Evolutionary conservation across 1,284 basidiomycete species (phyloP).

Genomic region (Leccinum fuscescens): DNA sequence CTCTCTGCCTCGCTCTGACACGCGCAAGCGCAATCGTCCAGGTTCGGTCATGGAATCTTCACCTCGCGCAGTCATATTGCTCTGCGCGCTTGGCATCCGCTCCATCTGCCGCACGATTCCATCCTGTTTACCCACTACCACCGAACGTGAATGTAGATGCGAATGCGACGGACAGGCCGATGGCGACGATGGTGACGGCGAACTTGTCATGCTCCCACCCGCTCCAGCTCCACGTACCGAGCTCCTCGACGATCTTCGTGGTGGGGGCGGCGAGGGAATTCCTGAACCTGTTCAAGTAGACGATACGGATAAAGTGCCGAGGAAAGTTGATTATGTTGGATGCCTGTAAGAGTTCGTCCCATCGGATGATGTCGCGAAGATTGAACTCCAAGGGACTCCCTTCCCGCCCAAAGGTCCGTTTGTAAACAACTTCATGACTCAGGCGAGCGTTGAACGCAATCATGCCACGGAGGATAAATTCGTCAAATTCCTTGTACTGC

Average conservation of each 20-base stretch:
- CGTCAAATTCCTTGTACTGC: constrained; percentile 66
- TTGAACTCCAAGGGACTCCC: constrained; percentile 99
- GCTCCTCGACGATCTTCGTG: constrained; percentile 17
- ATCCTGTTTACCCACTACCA: constrained; percentile 9
- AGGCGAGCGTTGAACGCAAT: constrained; percentile 81
- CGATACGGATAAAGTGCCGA: constrained; percentile 49
- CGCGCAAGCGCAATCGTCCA: not conserved
- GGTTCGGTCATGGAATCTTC: not conserved
- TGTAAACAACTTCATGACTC: constrained; percentile 68
- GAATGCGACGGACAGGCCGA: not conserved
- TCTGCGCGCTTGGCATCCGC: constrained; percentile 28
- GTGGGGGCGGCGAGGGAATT: constrained; percentile 37
- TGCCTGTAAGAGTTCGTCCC: constrained; percentile 66
- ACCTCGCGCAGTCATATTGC: constrained; percentile 31
- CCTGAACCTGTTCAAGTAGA: constrained; percentile 90
- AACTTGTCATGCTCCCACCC: constrained; percentile 6
- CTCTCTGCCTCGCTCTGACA: not conserved
- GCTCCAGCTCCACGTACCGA: constrained; percentile 9
- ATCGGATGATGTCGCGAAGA: constrained; percentile 91
- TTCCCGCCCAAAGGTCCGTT: constrained; percentile 73
- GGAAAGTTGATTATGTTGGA: constrained; percentile 46
- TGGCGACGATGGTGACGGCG: not conserved
- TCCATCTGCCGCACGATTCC: constrained; percentile 14
- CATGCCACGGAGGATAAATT: constrained; percentile 67
- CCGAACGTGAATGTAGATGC: constrained; percentile 5